A percentile compares a stretch with the other conserved stretches of the same genome.
Evolutionary conservation across 257 asterid genomes (phyloP).

Genomic region (Solanum microdontum): DNA sequence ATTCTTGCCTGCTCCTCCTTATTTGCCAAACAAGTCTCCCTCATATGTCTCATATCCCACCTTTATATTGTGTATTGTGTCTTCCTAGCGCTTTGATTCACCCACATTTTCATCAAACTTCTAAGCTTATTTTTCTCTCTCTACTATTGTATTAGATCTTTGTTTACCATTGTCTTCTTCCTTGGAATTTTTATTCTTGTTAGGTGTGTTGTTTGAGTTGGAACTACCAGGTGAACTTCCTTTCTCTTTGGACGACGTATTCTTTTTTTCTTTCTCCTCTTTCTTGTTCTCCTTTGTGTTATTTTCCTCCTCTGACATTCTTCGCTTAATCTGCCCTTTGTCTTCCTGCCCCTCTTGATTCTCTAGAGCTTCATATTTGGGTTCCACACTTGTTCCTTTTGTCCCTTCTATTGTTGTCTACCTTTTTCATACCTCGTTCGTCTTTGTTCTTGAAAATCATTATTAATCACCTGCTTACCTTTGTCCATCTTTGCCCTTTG

Average conservation of each 20-base stretch:
- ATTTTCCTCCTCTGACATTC: not conserved
- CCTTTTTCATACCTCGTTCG: not conserved
- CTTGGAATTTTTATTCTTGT: no score
- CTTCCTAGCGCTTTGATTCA: not conserved
- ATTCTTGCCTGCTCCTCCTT: not conserved
- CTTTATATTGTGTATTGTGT: not conserved
- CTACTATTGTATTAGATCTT: not conserved
- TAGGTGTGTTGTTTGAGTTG: no score
- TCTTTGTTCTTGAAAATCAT: no score
- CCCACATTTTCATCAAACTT: not conserved
- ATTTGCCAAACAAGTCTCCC: not conserved
- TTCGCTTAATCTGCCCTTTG: not conserved
- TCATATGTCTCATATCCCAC: not conserved
- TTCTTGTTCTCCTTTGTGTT: not conserved
- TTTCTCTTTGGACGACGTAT: no score
- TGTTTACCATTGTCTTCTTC: not conserved
- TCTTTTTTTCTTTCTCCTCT: not conserved
- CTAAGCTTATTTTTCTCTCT: no score
- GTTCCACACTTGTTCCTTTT: not conserved
- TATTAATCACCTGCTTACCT: not conserved
- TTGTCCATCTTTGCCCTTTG: not conserved
- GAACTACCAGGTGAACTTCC: no score
- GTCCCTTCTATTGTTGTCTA: not conserved
- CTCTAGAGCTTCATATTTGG: not conserved
- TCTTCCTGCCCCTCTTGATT: not conserved